Conservation (phyloP, 192 early-diverging fungal species). For the Allomyces javanicus region DNA sequence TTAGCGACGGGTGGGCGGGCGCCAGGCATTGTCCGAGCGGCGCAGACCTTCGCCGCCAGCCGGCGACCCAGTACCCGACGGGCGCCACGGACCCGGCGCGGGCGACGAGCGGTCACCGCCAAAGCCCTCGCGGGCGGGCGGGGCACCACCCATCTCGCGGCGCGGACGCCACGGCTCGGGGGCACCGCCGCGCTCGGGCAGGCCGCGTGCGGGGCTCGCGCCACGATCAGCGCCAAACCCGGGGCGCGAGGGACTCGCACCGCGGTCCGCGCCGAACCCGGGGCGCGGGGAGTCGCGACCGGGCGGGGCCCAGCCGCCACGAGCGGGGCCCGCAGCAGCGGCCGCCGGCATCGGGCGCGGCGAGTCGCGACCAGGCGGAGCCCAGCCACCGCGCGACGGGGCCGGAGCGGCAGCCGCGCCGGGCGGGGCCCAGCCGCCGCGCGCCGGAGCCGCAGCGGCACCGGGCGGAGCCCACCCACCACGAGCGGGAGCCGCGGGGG, state of each 20-base stretch:
- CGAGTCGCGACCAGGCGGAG: no score
- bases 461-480: conserved; percentile 8
- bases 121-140: no score
- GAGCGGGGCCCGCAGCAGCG: no score
- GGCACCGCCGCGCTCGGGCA: not conserved
- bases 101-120: no score
- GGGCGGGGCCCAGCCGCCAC: no score
- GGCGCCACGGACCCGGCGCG: no score
- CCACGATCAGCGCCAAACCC: conserved; percentile 8
- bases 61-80: not conserved
- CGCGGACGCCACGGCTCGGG: not conserved
- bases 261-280: no score
- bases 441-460: conserved; percentile 4
- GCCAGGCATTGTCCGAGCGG: conserved; percentile 3
- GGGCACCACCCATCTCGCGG: not conserved
- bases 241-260: no score
- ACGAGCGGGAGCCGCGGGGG: not conserved
- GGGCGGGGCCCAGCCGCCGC: conserved; percentile 17
- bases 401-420: conserved; percentile 17
- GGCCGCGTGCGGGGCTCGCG: conserved; percentile 1
- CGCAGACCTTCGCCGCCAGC: not conserved
- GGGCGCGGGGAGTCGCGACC: no score
- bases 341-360: no score
- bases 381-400: no score
- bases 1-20: not conserved